Evolutionary conservation across 2,329 filamentous ascomycete species (phyloP).

Genomic region (Microdochium paspali): DNA sequence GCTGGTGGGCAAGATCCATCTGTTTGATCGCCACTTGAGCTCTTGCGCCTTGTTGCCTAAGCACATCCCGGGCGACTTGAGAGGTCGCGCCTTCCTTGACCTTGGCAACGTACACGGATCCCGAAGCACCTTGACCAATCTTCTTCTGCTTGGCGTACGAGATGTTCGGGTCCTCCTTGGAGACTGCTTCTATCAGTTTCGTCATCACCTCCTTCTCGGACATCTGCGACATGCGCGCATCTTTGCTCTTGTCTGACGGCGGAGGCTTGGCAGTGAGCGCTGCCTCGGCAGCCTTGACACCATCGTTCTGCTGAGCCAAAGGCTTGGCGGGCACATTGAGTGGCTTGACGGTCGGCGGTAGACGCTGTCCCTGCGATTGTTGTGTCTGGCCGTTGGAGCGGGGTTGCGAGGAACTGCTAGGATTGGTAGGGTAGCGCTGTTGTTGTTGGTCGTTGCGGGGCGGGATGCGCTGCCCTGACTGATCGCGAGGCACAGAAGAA

Average conservation of each 20-base stretch:
- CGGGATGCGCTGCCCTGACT: conserved; percentile 28
- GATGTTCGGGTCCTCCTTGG: conserved; percentile 86
- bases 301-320: conserved; percentile 43
- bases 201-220: conserved; percentile 95
- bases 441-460: conserved; percentile 39
- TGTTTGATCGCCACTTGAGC: conserved; percentile 98
- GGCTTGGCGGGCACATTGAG: conserved; percentile 69
- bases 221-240: conserved; percentile 98
- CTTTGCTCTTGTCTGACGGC: conserved; percentile 68
- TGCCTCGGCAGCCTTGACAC: conserved; percentile 81
- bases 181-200: conserved; percentile 87
- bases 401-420: conserved; percentile 39
- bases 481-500: conserved; percentile 31
- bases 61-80: conserved; percentile 65
- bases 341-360: conserved; percentile 63
- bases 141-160: conserved; percentile 99
- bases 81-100: conserved; percentile 85
- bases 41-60: conserved; percentile 69
- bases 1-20: conserved; percentile 97
- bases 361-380: conserved; percentile 30
- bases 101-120: conserved; percentile 95
- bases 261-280: conserved; percentile 77
- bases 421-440: conserved; percentile 48
- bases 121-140: conserved; percentile 96
- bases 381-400: conserved; percentile 36